Evolutionary conservation across 2,329 filamentous ascomycete genomes (phyloP), one percentile per base, ranked within the genome.

Genomic region (Colletotrichum sansevieriae): DNA sequence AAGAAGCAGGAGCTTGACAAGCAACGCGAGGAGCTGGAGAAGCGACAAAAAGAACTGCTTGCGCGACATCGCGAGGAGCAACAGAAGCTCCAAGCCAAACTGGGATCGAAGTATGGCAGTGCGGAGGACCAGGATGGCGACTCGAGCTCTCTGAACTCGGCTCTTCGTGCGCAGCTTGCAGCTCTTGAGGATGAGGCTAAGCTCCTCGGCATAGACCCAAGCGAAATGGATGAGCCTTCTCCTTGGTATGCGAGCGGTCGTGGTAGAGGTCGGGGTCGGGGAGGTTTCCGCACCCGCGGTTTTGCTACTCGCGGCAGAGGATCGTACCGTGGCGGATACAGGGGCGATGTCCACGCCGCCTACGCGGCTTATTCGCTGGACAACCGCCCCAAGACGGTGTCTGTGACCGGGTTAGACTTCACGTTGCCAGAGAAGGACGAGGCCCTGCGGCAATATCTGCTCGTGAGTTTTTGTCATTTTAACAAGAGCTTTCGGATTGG

Each of bases 161-260:
- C 85, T 49, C 82, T 95, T n/a, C 88, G 89, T 51, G 90, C 90
- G 3, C 90, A 93, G 75, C 82, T 95, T 13, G 91, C 91, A 2
- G 88, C 86, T n/a, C 81, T 95, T 7, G 90, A 94, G 75, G 89
- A 88, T 22, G 92, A 94, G 78, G 92, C 92, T 13, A 86, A 87
- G 73, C 85, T 86, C 9, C 82, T 94, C 39, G 92, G 92, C 8
- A 84, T 94, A 37, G 89, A 93, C 73, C 87, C 89, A 2, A 78
- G 86, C 68, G 81, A 82, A 5, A 76, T 78, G 2, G 80, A 83
- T 2, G 84, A 88, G 3, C 82, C 83, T 18, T 77, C 78, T 9
- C 72, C 35, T 35, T 55, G 73, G 65, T 58, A 69, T 11, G 51
- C 52, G 49, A 37, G 65, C 18, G 35, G 37, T 29, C 76, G 81